Evolutionary conservation across 83 land plant genomes (phyloP), one percentile per base, ranked within the genome.

Genomic region (Picea engelmannii): DNA sequence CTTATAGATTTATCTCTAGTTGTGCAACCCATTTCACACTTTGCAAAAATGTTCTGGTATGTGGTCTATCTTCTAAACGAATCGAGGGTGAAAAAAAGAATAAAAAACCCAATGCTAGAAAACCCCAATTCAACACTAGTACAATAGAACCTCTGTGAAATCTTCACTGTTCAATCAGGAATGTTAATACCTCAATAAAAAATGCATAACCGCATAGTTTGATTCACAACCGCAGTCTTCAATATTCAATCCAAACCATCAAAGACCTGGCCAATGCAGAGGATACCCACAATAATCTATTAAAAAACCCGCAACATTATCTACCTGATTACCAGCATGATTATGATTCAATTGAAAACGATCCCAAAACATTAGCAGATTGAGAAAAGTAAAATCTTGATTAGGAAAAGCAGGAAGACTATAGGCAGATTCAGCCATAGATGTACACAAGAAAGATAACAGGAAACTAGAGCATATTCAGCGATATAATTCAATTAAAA

Each of bases 21-120:
- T 73, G 76, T 35, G 55, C 76, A 73, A 47, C 76, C 76, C 76
- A 73, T 73, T 44, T 73, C n/a, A 69, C 42, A 42, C 38, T 69
- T 18, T 38, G 21, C 12, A 35, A 16, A 68, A 68, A 6, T 42
- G 58, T 18, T 73, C 59, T 55, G 13, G 59, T 55, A 55, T 55
- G 59, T 12, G 16, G 15, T 55, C 59, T 55, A 12, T 55, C 59
- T 25, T 10, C 35, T 31, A 27, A 25, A 25, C 25, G 16, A 24
- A 67, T 67, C 15, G 25, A 12, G 31, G 5, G 25, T 2, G 31
- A 27, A 27, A 13, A 21, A 13, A 27, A 11, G 20, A 18, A 44
- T 42, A 4, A 16, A 68, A 69, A 20, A n/a, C 42, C 24, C 40
- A 42, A 42, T 4, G 58, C 21, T 42, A 21, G 40, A 69, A 73